Evolutionary conservation across 1,284 basidiomycete species (phyloP), one percentile per base, ranked within the genome.

Genomic region (Malassezia caprae): DNA sequence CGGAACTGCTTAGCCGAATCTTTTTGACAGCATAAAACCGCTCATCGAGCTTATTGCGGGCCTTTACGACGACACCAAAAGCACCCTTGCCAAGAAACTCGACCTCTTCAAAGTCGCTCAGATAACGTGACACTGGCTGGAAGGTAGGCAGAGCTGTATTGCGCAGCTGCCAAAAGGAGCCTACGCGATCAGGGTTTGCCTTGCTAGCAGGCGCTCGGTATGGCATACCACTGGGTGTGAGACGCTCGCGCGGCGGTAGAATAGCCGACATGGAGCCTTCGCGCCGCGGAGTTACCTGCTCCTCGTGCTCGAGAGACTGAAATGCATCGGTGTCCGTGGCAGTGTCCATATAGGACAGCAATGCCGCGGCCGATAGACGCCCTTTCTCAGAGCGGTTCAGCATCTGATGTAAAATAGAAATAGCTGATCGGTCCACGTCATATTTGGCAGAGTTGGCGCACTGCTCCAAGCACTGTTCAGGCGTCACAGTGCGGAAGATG

Each of bases 61-160:
- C 90, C 75, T 96, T 96, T 41, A 94, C 88, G 0, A 96, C 91
- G 21, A 87, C 86, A 0, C 90, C 90, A 72, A 91, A 96, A 0
- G 86, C 90, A 0, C 90, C 90, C 71, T 86, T 87, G 1, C 91
- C 90, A 7, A 76, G 62, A 45, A 73, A 72, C 40, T 69, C 68
- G 30, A 75, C 64, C 53, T 75, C 71, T 40, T 71, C 68, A 46
- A 75, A 75, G 59, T 75, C 73, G 21, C 62, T 67, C 15, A 67
- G 51, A 49, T 73, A 75, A 8, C 73, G 65, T 24, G 69, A 72
- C 8, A 59, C 48, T 15, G 62, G 48, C 43, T 52, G 51, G 11
- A 43, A 32, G 1, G 32, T 35, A 4, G 53, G 31, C 8, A 59
- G 13, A 8, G 47, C 47, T 4, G 56, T 45, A n/a, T 62, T 28